Conservation (phyloP, 2,329 filamentous ascomycete species). For the Zopfia rhizophila region DNA sequence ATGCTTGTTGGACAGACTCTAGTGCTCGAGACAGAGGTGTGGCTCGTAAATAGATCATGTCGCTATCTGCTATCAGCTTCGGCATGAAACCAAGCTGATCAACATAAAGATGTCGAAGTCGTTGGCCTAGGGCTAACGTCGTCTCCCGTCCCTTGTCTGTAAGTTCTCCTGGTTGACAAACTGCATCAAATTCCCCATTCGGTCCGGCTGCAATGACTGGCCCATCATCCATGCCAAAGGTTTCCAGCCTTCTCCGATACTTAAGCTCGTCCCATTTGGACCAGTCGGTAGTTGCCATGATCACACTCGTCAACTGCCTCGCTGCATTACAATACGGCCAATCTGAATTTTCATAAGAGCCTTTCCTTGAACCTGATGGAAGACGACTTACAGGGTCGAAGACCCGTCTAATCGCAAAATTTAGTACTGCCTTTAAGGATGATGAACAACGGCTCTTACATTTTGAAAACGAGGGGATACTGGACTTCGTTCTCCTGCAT, state of each 20-base stretch:
- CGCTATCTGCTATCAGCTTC: slow-evolving; percentile 51
- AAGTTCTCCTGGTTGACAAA: slow-evolving; percentile 71
- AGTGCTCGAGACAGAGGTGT: slow-evolving; percentile 62
- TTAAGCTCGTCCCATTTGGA: slow-evolving; percentile 67
- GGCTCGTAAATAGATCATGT: slow-evolving; percentile 59
- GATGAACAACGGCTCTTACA: too few relatives aligned
- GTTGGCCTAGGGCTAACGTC: slow-evolving; percentile 59
- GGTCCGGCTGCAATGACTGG: slow-evolving; percentile 74
- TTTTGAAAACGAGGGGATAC: slow-evolving; percentile 90
- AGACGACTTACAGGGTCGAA: slow-evolving; percentile 42
- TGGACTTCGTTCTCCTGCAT: slow-evolving; percentile 77
- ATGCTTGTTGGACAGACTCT: slow-evolving; percentile 62
- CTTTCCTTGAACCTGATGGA: slow-evolving; percentile 1
- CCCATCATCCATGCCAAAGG: slow-evolving; percentile 73
- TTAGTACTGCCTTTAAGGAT: too few relatives aligned
- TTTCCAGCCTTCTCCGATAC: slow-evolving; percentile 81
- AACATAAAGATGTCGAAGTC: slow-evolving; percentile 61
- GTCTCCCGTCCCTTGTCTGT: slow-evolving; percentile 62
- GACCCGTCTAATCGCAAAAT: slow-evolving; percentile 39
- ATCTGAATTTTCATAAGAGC: slow-evolving; percentile 53
- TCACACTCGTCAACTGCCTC: slow-evolving; percentile 72
- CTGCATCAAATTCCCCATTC: slow-evolving; percentile 74
- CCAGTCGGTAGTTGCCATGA: slow-evolving; percentile 64
- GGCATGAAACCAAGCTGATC: slow-evolving; percentile 62
- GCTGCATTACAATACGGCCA: slow-evolving; percentile 94